Base-by-base conservation (phyloP, 441 rosid species). In the Geranium incanum region DNA sequence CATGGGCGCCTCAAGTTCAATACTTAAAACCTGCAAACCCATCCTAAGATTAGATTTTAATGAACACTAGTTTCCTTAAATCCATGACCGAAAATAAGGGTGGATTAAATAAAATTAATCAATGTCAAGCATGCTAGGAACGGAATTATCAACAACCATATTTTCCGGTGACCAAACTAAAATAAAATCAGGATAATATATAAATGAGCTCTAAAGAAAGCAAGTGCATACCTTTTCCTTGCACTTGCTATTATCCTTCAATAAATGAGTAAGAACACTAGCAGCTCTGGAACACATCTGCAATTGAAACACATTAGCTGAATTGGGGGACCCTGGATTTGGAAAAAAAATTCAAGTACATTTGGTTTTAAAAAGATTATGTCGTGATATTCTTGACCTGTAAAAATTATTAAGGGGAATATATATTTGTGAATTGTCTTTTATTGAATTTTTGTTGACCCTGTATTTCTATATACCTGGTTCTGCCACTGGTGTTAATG, bases 231-330 rank as follows among this genome's bases (percentile, higher is more conserved):
- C 99, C 96, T 83, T 89, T 81, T 91, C 98, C 73, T 91, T 95
- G 88, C 98, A 91, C 74, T 73, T 92, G 71, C 65, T 73, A 78
- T 92, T 95, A 82, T 86, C 91, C 85, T 84, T 81, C 63, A 95
- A 82, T 69, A 92, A 72, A 81, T 92, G 93, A 74, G 98, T 89
- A 71, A 95, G 88, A 65, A 92, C 90, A 79, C 95, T 91, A 66
- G 99, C 97, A 82, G 98, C 96, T 81, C 99, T 86, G 88, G 95
- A 85, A 83, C 95, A 92, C 75, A 84, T 88, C 99, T 95, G 87
- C 72, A 78, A 65, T 78, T 82, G 59, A 81, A 76, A 79, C 37
- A 15, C 37, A 75, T 83, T 21, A 78, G 76, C 73, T 21, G 21
- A 21, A 21, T 21, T 21, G 21, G 21, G 21, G 21, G 21, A 21